Evolutionary conservation across 495 filamentous ascomycete species (phyloP), one percentile per base, ranked within the genome.

Genomic region (Annulohypoxylon bovei): DNA sequence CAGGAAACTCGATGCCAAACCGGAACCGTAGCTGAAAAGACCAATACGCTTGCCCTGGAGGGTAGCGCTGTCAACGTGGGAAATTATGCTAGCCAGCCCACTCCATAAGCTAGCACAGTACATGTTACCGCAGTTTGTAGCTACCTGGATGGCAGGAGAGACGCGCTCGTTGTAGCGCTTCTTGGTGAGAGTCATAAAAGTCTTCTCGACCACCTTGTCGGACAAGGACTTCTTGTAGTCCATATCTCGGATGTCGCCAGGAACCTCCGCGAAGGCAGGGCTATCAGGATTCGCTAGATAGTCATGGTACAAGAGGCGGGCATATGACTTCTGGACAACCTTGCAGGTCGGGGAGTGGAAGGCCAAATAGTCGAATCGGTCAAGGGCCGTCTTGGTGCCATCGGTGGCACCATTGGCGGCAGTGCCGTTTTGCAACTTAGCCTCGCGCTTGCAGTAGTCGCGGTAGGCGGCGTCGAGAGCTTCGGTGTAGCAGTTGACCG

Each of bases 291-390:
- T 86, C 73, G 83, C 83, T 33, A 97, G 87, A 86, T 90, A 98
- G 83, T 99, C 95, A 79, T 98, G 97, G 88, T 98, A 99, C 57
- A 98, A 87, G 75, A 99, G 88, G 50, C 95, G 93, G 52, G 89
- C 95, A 80, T 95, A 99, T 0, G 93, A 95, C 85, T 99, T 99
- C 73, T 92, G 81, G 54, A 99, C 95, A 54, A 98, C 87, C 85
- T 99, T 99, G 92, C 95, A 99, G 72, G 92, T 98, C 16, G 95
- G 95, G 11, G 95, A 89, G 79, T 99, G 95, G 90, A 97, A 99
- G 55, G 91, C 86, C 79, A 99, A 86, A 84, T 98, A 92, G 82
- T 98, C 95, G 80, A 99, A 98, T 69, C 93, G 93, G 79, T 98
- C 94, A 33, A 99, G 81, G 23, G 89, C 83, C 27, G 91, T 90